Conservation (phyloP, 768 basidiomycete genomes). For the Lentinula lateritia region DNA sequence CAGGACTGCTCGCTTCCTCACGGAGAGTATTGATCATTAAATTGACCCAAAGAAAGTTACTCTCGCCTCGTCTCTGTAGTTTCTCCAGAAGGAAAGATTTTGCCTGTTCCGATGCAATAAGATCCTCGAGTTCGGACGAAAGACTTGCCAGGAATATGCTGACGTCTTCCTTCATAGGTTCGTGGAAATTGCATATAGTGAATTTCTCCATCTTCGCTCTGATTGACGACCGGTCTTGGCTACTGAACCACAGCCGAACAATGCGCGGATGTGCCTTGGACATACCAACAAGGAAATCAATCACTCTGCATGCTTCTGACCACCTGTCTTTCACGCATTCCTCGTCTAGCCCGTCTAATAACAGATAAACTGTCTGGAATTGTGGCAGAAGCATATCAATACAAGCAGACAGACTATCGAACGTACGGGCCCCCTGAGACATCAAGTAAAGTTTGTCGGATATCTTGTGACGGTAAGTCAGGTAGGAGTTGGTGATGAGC, state of each 20-base stretch:
- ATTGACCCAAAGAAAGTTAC: conserved; percentile 23
- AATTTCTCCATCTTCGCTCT: conserved; percentile 8
- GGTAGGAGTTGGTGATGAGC: conserved; percentile 10
- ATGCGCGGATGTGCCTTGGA: conserved; percentile 7
- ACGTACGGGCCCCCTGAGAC: conserved; percentile 10
- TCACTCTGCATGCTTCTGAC: conserved; percentile 10
- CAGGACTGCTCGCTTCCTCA: conserved; percentile 10
- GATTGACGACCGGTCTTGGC: conserved; percentile 14
- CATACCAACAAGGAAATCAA: conserved; percentile 13
- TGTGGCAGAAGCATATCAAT: background rate
- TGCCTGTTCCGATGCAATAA: conserved; percentile 2
- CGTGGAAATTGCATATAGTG: conserved; percentile 9
- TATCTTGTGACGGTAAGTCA: background rate
- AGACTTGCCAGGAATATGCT: background rate
- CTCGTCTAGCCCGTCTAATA: conserved; percentile 24
- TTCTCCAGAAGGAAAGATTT: background rate
- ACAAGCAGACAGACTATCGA: background rate
- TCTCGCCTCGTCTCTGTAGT: conserved; percentile 13
- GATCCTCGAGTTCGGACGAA: background rate
- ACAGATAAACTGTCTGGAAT: conserved; percentile 13
- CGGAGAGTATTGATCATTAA: conserved; percentile 16
- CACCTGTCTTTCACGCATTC: conserved; percentile 11
- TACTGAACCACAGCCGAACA: conserved; percentile 21
- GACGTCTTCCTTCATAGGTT: conserved; percentile 13
- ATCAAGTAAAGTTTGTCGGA: conserved; percentile 7